Conservation (phyloP, 768 basidiomycete genomes). For the Tylopilus subfusipes region DNA sequence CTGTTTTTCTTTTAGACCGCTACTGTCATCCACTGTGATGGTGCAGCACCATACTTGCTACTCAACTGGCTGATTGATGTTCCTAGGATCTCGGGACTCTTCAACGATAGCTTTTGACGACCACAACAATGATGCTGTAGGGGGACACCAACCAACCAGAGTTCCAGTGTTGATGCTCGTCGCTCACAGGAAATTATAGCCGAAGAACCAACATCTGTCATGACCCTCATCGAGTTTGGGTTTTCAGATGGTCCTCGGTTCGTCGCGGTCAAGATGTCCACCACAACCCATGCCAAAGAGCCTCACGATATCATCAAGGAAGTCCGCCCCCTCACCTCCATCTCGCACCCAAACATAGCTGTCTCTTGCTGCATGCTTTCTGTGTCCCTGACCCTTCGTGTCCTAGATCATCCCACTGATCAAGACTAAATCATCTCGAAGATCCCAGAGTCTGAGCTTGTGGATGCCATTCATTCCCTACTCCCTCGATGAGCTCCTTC, state of each 20-base stretch:
- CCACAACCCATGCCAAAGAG: slow-evolving; percentile 45
- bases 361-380: not conserved
- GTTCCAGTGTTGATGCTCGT: slow-evolving; percentile 4
- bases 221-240: slow-evolving; percentile 17
- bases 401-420: slow-evolving; percentile 54
- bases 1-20: no score
- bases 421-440: slow-evolving; percentile 38
- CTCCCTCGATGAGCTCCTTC: slow-evolving; percentile 43
- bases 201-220: slow-evolving; percentile 25
- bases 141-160: not conserved
- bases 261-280: slow-evolving; percentile 50
- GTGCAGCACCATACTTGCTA: no score
- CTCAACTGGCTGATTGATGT: no score
- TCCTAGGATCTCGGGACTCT: no score
- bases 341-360: slow-evolving; percentile 55
- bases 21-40: no score
- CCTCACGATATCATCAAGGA: slow-evolving; percentile 74
- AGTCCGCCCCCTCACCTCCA: slow-evolving; percentile 43
- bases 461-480: slow-evolving; percentile 69
- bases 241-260: slow-evolving; percentile 9
- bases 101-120: slow-evolving; percentile 9
- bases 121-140: slow-evolving; percentile 1
- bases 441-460: slow-evolving; percentile 45
- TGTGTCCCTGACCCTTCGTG: not conserved
- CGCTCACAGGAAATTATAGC: slow-evolving; percentile 19